These are phyloP conservation scores for Phialophora chinensis DNA, from an alignment of 2,329 filamentous ascomycete genomes.

Conservation along the genomic window DNA sequence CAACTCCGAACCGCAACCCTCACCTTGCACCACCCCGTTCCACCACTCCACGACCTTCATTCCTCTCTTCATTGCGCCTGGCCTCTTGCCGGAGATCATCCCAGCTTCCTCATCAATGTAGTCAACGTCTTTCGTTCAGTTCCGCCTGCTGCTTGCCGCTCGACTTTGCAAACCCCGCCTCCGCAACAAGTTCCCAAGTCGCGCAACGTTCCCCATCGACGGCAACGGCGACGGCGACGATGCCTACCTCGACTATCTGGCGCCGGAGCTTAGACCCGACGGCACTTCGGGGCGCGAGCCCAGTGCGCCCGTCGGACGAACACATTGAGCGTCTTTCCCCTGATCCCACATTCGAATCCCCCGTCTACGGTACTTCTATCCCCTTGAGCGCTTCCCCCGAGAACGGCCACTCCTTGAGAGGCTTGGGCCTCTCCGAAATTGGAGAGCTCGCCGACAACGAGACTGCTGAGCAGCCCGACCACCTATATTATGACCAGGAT, in stretches of 20 bases:
- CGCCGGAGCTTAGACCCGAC: conserved; percentile 28
- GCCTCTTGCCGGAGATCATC: conserved; percentile 30
- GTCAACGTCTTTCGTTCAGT: conserved; percentile 21
- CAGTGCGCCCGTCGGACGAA: conserved; percentile 31
- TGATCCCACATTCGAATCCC: conserved; percentile 29
- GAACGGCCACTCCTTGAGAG: conserved; percentile 24
- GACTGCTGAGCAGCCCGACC: conserved; percentile 31
- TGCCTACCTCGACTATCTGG: conserved; percentile 40
- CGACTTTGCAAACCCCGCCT: conserved; percentile 31
- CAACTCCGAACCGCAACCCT: conserved; percentile 27
- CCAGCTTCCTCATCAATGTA: conserved; percentile 32
- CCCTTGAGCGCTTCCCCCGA: conserved; percentile 17
- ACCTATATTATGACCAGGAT: conserved; percentile 36
- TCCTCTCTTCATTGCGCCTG: conserved; percentile 19
- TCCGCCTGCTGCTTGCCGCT: conserved; percentile 16
- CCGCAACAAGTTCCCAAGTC: conserved; percentile 27
- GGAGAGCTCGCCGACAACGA: conserved; percentile 16
- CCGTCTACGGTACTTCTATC: conserved; percentile 16
- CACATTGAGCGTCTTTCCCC: conserved; percentile 39
- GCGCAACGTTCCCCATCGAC: conserved; percentile 15
- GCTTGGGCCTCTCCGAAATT: conserved; percentile 34
- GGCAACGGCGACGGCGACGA: conserved; percentile 26
- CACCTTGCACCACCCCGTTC: conserved; percentile 13
- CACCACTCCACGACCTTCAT: conserved; percentile 17
- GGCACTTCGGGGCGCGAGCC: conserved; percentile 29